Conservation (phyloP, 2,329 filamentous ascomycete genomes). For the Aspergillus sclerotialis region DNA sequence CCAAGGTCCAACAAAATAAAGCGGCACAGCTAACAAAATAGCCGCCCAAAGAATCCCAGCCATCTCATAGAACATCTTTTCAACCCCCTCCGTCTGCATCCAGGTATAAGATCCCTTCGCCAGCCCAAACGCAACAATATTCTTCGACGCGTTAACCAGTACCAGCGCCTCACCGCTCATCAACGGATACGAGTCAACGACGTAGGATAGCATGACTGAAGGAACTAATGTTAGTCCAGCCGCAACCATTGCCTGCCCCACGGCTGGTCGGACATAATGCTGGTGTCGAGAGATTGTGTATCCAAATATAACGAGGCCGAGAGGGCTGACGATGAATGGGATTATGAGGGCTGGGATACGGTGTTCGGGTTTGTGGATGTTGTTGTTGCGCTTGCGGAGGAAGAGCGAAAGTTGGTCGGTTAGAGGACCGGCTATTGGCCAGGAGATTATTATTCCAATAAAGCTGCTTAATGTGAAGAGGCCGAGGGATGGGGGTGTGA, state of each 20-base stretch:
- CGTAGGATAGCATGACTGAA: slow-evolving; percentile 28
- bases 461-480: slow-evolving; percentile 28
- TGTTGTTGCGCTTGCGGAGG: slow-evolving; percentile 25
- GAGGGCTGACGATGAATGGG: slow-evolving; percentile 29
- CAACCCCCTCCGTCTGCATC: slow-evolving; percentile 21
- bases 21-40: slow-evolving; percentile 19
- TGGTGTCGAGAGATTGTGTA: slow-evolving; percentile 19
- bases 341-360: slow-evolving; percentile 32
- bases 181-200: slow-evolving; percentile 26
- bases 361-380: slow-evolving; percentile 34
- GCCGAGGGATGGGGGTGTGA: slow-evolving; percentile 18
- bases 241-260: slow-evolving; percentile 22
- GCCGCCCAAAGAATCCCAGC: slow-evolving; percentile 28
- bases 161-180: slow-evolving; percentile 27
- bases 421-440: slow-evolving; percentile 32
- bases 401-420: slow-evolving; percentile 33
- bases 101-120: slow-evolving; percentile 21
- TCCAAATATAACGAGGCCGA: slow-evolving; percentile 26
- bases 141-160: slow-evolving; percentile 25
- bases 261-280: slow-evolving; percentile 18
- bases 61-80: slow-evolving; percentile 31
- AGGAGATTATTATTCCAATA: slow-evolving; percentile 32
- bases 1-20: slow-evolving; percentile 25
- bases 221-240: slow-evolving; percentile 25
- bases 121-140: slow-evolving; percentile 20